Evolutionary conservation across 768 basidiomycete genomes (phyloP).

Genomic region (Ramaria rubella): DNA sequence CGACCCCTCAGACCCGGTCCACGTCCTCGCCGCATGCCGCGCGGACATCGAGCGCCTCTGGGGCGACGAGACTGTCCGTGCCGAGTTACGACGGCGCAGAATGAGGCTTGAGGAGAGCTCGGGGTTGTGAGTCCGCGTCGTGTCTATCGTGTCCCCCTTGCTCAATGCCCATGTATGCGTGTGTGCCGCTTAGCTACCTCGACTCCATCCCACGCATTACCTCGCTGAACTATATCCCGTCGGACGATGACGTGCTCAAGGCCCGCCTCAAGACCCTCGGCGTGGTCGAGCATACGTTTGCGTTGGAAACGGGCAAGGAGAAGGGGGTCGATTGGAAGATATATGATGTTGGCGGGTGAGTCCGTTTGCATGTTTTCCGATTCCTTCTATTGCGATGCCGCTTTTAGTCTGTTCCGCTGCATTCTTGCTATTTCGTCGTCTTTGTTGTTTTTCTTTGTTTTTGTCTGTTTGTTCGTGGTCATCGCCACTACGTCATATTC

Average conservation of each 20-base stretch:
- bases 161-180: neutral
- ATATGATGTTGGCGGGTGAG: constrained; percentile 67
- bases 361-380: constrained; percentile 32
- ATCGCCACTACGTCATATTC: no score
- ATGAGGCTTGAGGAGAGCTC: constrained; percentile 77
- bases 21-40: constrained; percentile 43
- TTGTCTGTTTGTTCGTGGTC: constrained; percentile 2
- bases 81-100: constrained; percentile 19
- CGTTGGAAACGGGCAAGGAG: constrained; percentile 42
- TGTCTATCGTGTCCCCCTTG: neutral
- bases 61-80: constrained; percentile 37
- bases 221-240: constrained; percentile 20
- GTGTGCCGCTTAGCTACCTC: constrained; percentile 33
- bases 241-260: constrained; percentile 66
- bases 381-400: neutral
- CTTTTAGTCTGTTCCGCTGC: constrained; percentile 58
- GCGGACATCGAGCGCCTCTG: constrained; percentile 19
- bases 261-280: constrained; percentile 80
- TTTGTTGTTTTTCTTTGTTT: neutral
- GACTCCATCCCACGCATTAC: constrained; percentile 20
- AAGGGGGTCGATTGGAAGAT: constrained; percentile 69
- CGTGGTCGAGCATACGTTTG: constrained; percentile 72
- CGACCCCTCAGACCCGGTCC: constrained; percentile 77
- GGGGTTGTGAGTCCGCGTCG: constrained; percentile 51
- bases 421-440: constrained; percentile 66